These are phyloP conservation scores for Vitis rupestris DNA, from an alignment of 164 flowering plant species.

Conservation along the genomic window DNA sequence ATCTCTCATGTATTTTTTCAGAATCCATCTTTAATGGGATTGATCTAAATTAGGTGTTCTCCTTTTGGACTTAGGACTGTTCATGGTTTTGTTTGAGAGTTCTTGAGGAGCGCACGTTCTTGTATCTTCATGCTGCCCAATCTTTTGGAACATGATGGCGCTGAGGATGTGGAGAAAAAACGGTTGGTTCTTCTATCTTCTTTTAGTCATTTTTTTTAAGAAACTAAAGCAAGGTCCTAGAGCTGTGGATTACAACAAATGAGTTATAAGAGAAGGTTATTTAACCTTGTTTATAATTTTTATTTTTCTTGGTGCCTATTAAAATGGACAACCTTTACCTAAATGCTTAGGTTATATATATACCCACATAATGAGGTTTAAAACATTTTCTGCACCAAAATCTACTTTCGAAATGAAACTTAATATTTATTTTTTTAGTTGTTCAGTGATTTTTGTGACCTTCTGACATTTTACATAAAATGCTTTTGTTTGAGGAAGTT, in stretches of 20 bases:
- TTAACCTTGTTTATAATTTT: no score
- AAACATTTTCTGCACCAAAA: neutral
- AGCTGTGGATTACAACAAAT: neutral
- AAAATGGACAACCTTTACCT: slow-evolving; percentile 3
- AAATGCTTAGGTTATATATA: neutral
- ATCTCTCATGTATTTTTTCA: neutral
- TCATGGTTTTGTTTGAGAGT: slow-evolving; percentile 13
- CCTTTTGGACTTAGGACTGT: slow-evolving; percentile 21
- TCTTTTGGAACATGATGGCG: slow-evolving; percentile 5
- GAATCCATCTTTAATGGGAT: slow-evolving; percentile 3
- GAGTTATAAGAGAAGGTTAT: slow-evolving; percentile 6
- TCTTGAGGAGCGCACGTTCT: slow-evolving; percentile 13
- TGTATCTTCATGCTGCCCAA: slow-evolving; percentile 11
- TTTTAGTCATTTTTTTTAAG: neutral
- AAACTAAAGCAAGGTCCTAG: neutral
- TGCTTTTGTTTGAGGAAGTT: slow-evolving; percentile 1
- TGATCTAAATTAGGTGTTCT: slow-evolving; percentile 11
- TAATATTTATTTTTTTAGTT: neutral
- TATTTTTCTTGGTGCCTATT: neutral
- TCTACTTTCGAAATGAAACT: neutral
- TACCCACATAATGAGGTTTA: no score
- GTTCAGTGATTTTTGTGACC: slow-evolving; percentile 3
- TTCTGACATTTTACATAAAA: neutral
- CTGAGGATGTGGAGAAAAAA: slow-evolving; percentile 10
- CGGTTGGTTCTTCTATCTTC: slow-evolving; percentile 16